Percentiles rank a stretch among this genome's conserved stretches.
phyloP scores from a whole-genome alignment of 2,329 filamentous ascomycete genomes.

The Aspergillus arachidicola region DNA sequence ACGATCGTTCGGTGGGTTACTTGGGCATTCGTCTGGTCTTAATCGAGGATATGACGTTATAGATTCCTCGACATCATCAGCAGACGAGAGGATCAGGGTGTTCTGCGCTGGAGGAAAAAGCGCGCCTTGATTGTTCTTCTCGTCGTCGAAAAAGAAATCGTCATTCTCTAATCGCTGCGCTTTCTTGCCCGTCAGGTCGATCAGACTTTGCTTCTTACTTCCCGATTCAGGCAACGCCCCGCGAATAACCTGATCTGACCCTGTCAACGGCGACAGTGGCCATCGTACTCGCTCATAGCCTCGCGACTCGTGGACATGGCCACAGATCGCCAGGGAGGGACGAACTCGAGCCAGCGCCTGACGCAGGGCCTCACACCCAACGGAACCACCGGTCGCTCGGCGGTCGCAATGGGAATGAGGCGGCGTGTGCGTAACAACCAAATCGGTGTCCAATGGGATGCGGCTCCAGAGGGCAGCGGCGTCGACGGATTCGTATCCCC shows the following conservation, averaged over 20 bases:
- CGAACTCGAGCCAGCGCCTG: constrained; percentile 49
- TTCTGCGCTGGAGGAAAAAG: constrained; percentile 13
- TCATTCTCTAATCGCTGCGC: constrained; percentile 36
- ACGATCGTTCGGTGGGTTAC: constrained; percentile 9
- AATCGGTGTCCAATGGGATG: constrained; percentile 55
- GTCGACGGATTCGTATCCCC: constrained; percentile 52
- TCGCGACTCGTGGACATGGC: constrained; percentile 61
- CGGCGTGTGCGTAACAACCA: constrained; percentile 61
- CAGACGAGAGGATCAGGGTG: constrained; percentile 7
- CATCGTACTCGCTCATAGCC: constrained; percentile 57
- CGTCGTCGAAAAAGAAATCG: constrained; percentile 18
- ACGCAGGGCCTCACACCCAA: constrained; percentile 54
- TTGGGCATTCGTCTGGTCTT: constrained; percentile 5
- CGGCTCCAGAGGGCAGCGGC: constrained; percentile 51
- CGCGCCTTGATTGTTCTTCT: neutral
- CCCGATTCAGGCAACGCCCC: constrained; percentile 44
- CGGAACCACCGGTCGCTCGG: constrained; percentile 27
- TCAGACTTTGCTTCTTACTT: constrained; percentile 57
- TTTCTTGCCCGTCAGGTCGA: constrained; percentile 54
- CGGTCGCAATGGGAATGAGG: constrained; percentile 54
- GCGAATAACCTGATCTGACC: constrained; percentile 17
- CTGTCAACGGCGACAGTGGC: constrained; percentile 23
- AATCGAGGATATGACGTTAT: constrained; percentile 6
- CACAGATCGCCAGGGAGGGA: constrained; percentile 57
- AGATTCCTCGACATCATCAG: neutral